Percentiles rank a stretch among this genome's conserved stretches.
Evolutionary conservation across 2,329 filamentous ascomycete species (phyloP).

Genomic region (Aspergillus sp.): DNA sequence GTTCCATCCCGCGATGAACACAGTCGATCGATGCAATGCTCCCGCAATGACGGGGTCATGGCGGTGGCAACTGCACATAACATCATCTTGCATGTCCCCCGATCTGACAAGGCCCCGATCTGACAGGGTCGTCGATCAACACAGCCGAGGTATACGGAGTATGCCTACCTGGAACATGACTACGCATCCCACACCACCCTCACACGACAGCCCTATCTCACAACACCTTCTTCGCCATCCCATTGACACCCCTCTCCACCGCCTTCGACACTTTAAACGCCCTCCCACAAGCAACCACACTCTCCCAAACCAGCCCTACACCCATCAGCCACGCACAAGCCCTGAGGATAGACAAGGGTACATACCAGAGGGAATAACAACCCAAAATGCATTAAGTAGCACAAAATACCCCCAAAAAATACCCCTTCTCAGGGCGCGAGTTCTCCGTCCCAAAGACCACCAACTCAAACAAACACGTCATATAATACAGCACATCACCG

Average conservation of each 20-base stretch:
- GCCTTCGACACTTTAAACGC: background rate
- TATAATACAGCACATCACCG: constrained; percentile 59
- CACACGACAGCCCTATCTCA: background rate
- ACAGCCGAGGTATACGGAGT: too few relatives aligned
- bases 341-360: background rate
- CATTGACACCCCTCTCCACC: background rate
- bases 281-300: background rate
- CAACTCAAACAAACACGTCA: constrained; percentile 51
- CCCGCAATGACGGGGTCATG: too few relatives aligned
- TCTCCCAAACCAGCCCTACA: background rate
- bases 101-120: too few relatives aligned
- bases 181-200: too few relatives aligned
- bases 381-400: constrained; percentile 48
- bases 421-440: constrained; percentile 55
- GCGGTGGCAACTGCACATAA: too few relatives aligned
- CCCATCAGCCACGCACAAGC: background rate
- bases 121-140: too few relatives aligned
- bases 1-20: too few relatives aligned
- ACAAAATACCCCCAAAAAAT: constrained; percentile 62
- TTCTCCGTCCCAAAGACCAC: constrained; percentile 45
- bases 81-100: background rate
- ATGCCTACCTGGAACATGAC: too few relatives aligned
- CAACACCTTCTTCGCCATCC: background rate
- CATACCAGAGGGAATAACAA: constrained; percentile 13
- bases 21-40: too few relatives aligned